Percentiles rank a stretch among this genome's conserved stretches.
Conservation (phyloP, 2,329 filamentous ascomycete genomes). For the Sordariomycetes sp. region DNA sequence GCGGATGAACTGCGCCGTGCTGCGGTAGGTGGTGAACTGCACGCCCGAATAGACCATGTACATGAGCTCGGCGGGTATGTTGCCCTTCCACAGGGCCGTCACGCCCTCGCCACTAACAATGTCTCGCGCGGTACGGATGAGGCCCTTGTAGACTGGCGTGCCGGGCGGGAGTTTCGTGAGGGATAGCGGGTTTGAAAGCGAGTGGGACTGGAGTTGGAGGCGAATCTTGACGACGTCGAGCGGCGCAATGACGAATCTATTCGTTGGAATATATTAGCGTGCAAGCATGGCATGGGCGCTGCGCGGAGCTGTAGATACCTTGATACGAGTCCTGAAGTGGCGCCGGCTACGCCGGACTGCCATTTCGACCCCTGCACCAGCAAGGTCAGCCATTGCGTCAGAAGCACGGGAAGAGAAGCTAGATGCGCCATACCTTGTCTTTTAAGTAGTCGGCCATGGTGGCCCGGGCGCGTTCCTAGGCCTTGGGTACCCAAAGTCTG, state of each 20-base stretch:
- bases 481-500: neutral
- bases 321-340: constrained; percentile 70
- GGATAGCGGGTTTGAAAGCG: constrained; percentile 59
- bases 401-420: neutral
- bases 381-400: neutral
- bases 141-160: constrained; percentile 52
- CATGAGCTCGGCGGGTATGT: constrained; percentile 86
- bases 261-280: neutral
- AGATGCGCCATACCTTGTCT: constrained; percentile 7
- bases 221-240: constrained; percentile 98
- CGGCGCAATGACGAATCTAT: constrained; percentile 80
- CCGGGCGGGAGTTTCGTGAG: constrained; percentile 34
- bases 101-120: constrained; percentile 76
- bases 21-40: constrained; percentile 84
- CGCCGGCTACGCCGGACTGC: constrained; percentile 43
- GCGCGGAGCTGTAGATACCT: constrained; percentile 38
- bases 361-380: constrained; percentile 34
- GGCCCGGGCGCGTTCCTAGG: neutral
- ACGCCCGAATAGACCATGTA: constrained; percentile 83
- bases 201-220: constrained; percentile 83
- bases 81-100: constrained; percentile 90
- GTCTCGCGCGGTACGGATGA: constrained; percentile 58
- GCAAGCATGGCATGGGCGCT: constrained; percentile 7
- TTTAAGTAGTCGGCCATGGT: constrained; percentile 6
- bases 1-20: constrained; percentile 54